Evolutionary conservation across 2,329 filamentous ascomycete species (phyloP), one percentile per base, ranked within the genome.

Genomic region (Alternaria longipes): DNA sequence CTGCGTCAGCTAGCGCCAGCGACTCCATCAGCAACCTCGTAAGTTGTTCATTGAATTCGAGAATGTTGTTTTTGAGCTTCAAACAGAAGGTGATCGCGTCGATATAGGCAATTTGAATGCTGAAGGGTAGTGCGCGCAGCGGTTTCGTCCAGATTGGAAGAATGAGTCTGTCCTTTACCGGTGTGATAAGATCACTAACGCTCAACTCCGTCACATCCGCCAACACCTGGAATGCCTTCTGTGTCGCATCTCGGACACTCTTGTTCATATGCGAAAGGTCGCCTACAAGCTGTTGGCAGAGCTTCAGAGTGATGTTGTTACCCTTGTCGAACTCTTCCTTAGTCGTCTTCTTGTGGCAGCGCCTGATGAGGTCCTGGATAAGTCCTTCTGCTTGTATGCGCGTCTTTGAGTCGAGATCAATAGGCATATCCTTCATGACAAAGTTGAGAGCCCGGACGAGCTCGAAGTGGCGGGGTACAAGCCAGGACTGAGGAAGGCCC

Each of bases 351-450:
- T 92, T 91, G 42, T 91, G 94, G 75, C 94, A 94, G 59, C 90
- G 89, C 59, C 86, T 85, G 34, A 97, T 84, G 30, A 98, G 87
- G 42, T 92, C 85, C 70, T 94, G 90, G 22, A 99, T 84, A 0
- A 94, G 96, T 20, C 89, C 86, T 78, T 96, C 92, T 0, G 95
- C 94, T 61, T 92, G 89, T 34, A 90, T 85, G 36, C 95, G 87
- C 2, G 95, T 97, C 74, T 91, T 94, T 58, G 96, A 93, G 1
- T 96, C 94, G 1, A 99, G 85, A 76, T 99, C 95, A 56, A 92
- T 87, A 0, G 96, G 95, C 86, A 97, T 97, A 75, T 99, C 95
- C 81, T 99, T 99, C 82, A 99, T 93, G 66, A 99, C 94, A 79
- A 97, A 97, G 81, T 97, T 90, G 56, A 99, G 84, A n/a, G 94